These are phyloP conservation scores for Ustilago curta DNA, from an alignment of 1,284 basidiomycete species.

Conservation along the genomic window DNA sequence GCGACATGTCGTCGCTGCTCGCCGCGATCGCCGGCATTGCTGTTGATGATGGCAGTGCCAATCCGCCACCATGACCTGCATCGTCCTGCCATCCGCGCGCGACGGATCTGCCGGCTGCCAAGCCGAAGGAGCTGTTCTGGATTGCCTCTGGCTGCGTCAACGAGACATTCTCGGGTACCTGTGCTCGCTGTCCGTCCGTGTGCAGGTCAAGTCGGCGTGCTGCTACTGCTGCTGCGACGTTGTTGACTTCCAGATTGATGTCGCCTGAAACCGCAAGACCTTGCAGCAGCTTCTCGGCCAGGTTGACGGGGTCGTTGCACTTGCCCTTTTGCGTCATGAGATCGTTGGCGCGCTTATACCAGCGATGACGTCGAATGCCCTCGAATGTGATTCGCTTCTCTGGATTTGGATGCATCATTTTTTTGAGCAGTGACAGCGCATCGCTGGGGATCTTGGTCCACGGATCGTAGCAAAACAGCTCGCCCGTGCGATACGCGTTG, in stretches of 20 bases:
- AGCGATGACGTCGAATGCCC: constrained; percentile 65
- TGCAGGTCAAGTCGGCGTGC: constrained; percentile 57
- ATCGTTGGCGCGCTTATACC: constrained; percentile 63
- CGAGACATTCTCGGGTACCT: constrained; percentile 65
- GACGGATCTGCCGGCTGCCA: constrained; percentile 27
- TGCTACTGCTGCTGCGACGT: constrained; percentile 24
- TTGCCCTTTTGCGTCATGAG: constrained; percentile 60
- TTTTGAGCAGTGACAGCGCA: constrained; percentile 71
- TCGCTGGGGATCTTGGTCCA: constrained; percentile 80
- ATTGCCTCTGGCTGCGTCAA: constrained; percentile 67
- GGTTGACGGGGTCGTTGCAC: constrained; percentile 65
- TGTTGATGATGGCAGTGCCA: constrained; percentile 54
- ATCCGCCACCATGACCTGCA: constrained; percentile 16
- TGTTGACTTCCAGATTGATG: constrained; percentile 50
- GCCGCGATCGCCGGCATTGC: constrained; percentile 50
- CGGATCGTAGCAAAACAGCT: constrained; percentile 78
- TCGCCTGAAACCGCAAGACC: constrained; percentile 67
- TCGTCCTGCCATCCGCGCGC: constrained; percentile 34
- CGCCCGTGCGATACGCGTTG: constrained; percentile 79
- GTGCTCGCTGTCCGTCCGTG: constrained; percentile 63
- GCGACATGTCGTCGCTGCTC: constrained; percentile 42
- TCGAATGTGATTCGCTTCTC: constrained; percentile 56
- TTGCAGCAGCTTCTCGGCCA: constrained; percentile 67
- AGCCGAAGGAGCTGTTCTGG: constrained; percentile 41
- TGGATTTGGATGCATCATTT: constrained; percentile 65